A percentile compares a stretch with the other conserved stretches of the same genome.
Evolutionary conservation across 768 basidiomycete species (phyloP).

Genomic region (Dioszegia crocea): DNA sequence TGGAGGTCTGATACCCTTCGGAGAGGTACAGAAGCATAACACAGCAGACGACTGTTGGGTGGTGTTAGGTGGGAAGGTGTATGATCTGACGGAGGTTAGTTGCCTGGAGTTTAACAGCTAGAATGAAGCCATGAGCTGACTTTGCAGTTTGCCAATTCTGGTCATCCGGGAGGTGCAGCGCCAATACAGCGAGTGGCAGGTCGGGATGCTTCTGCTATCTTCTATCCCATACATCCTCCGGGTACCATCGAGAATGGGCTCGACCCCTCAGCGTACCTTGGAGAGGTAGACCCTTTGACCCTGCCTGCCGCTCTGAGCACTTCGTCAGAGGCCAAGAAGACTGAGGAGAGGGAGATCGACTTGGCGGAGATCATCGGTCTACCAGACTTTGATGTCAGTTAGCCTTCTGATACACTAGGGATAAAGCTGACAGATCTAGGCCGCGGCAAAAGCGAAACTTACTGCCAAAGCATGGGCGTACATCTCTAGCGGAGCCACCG

Average conservation of each 20-base stretch:
- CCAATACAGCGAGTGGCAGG: slow-evolving; percentile 44
- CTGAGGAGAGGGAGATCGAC: slow-evolving; percentile 36
- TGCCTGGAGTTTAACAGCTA: not conserved
- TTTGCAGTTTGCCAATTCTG: slow-evolving; percentile 39
- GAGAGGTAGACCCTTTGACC: slow-evolving; percentile 42
- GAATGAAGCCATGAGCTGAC: not conserved
- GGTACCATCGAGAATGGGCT: slow-evolving; percentile 48
- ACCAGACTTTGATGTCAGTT: slow-evolving; percentile 47
- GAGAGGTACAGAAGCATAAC: slow-evolving; percentile 46
- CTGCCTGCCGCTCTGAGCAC: slow-evolving; percentile 25
- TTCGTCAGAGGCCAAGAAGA: slow-evolving; percentile 1
- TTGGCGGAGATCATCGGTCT: slow-evolving; percentile 45
- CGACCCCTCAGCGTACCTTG: slow-evolving; percentile 24
- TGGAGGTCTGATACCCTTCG: slow-evolving; percentile 40
- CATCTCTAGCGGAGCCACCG: slow-evolving; percentile 46
- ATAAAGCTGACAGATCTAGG: slow-evolving; percentile 15
- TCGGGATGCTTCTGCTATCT: slow-evolving; percentile 42
- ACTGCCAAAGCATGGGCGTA: slow-evolving; percentile 49
- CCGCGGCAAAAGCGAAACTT: slow-evolving; percentile 39
- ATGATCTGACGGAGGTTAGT: slow-evolving; percentile 47
- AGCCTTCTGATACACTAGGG: not conserved
- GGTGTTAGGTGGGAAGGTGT: slow-evolving; percentile 44
- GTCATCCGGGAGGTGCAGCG: slow-evolving; percentile 45
- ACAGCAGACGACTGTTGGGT: slow-evolving; percentile 45
- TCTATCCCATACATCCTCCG: slow-evolving; percentile 47